A percentile compares a stretch with the other conserved stretches of the same genome.
Evolutionary conservation across 225 moss, liverwort and hornwort species (phyloP).

Genomic region (Climacium dendroides): DNA sequence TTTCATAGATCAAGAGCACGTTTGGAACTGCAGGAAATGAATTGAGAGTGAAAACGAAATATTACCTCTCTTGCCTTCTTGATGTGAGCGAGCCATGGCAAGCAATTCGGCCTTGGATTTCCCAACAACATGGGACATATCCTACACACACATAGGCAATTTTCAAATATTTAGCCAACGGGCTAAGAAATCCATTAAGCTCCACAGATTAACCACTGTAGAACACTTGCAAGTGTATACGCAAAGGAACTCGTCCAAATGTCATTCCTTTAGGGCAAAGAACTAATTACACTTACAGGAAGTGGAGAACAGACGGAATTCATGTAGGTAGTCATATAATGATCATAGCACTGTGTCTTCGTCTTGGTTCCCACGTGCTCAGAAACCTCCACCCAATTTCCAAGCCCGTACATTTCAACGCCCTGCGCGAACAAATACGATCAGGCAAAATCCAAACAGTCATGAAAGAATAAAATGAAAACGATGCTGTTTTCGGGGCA

Average conservation of each 20-base stretch:
- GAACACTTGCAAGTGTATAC: not conserved
- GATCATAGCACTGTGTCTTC: slow-evolving; percentile 75
- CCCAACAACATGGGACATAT: slow-evolving; percentile 81
- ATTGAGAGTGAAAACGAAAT: not conserved
- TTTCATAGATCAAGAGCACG: not conserved
- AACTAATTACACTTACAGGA: slow-evolving; percentile 46
- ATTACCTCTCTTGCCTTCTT: slow-evolving; percentile 84
- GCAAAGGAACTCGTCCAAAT: not conserved
- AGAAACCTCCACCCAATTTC: slow-evolving; percentile 90
- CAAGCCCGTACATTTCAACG: slow-evolving; percentile 90
- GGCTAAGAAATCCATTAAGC: not conserved
- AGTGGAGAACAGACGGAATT: slow-evolving; percentile 83
- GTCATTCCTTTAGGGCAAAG: not conserved
- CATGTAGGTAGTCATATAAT: slow-evolving; percentile 88
- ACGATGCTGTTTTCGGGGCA: not conserved
- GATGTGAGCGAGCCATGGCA: slow-evolving; percentile 61
- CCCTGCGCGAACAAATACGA: slow-evolving; percentile 39
- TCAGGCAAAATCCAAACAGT: not conserved
- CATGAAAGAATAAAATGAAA: not conserved
- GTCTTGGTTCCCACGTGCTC: slow-evolving; percentile 95
- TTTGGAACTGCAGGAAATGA: not conserved
- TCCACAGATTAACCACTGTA: not conserved
- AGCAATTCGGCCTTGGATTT: slow-evolving; percentile 86
- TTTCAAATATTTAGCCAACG: not conserved
- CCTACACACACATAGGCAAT: slow-evolving; percentile 36